A percentile compares a stretch with the other conserved stretches of the same genome.
These are phyloP conservation scores for Cucumis hystrix DNA, from an alignment of 306 rosid genomes.

Conservation along the genomic window DNA sequence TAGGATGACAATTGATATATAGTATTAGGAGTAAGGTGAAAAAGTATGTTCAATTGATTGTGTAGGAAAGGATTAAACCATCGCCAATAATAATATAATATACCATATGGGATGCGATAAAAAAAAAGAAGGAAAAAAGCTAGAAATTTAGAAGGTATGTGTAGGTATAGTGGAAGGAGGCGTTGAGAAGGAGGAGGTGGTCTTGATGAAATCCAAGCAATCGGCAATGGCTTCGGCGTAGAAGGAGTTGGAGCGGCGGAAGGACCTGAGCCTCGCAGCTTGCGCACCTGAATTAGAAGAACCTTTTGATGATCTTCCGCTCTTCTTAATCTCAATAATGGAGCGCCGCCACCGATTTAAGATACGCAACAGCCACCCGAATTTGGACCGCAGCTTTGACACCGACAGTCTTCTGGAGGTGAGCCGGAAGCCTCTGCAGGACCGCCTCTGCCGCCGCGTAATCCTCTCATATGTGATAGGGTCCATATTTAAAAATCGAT, in stretches of 20 bases:
- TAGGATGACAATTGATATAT: too few species aligned
- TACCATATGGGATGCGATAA: too few species aligned
- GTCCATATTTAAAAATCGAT: not conserved
- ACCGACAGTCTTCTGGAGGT: slow-evolving; percentile 30
- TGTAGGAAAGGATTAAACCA: too few species aligned
- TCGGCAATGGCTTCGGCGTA: slow-evolving; percentile 91
- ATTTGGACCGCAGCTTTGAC: slow-evolving; percentile 26
- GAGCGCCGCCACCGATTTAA: slow-evolving; percentile 24
- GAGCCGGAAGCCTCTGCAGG: slow-evolving; percentile 40
- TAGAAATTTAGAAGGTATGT: too few species aligned
- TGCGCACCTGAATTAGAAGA: not conserved
- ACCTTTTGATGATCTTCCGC: not conserved
- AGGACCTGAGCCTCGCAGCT: slow-evolving; percentile 18
- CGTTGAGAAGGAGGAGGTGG: slow-evolving; percentile 25
- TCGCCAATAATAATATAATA: too few species aligned
- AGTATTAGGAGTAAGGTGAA: too few species aligned
- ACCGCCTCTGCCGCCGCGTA: not conserved
- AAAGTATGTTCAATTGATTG: too few species aligned
- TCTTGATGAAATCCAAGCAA: slow-evolving; percentile 78
- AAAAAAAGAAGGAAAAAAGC: too few species aligned
- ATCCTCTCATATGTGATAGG: not conserved
- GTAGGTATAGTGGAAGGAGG: too few species aligned
- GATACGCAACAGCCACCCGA: slow-evolving; percentile 27
- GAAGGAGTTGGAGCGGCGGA: slow-evolving; percentile 59
- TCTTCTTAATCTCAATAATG: slow-evolving; percentile 15